A percentile compares a stretch with the other conserved stretches of the same genome.
Conservation (phyloP, 306 rosid genomes). For the Fragaria ananassa region DNA sequence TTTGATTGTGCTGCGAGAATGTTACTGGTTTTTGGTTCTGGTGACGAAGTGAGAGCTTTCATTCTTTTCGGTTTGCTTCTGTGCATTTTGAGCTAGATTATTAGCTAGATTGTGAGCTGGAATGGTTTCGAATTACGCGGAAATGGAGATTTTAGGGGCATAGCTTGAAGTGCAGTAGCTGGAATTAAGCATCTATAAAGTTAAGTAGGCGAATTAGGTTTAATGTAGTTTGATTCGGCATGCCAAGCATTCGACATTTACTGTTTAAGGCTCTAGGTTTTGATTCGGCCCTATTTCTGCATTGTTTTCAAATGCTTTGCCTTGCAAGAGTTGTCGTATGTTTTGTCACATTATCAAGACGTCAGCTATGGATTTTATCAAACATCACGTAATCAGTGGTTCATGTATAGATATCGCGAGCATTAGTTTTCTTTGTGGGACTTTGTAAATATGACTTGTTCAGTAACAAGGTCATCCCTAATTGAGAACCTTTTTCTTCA, state of each 20-base stretch:
- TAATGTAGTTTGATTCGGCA: not conserved
- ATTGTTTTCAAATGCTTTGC: not conserved
- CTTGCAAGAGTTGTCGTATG: not conserved
- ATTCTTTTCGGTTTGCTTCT: not conserved
- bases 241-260: not conserved
- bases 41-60: not conserved
- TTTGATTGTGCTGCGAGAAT: not conserved
- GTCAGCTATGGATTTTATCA: not conserved
- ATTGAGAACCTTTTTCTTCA: not conserved
- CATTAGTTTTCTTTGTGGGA: not conserved
- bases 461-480: not conserved
- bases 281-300: not conserved
- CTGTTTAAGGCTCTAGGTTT: not conserved
- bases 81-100: conserved; percentile 6
- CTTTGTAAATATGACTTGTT: not conserved
- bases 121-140: not conserved
- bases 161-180: not conserved
- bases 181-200: not conserved
- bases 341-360: not conserved
- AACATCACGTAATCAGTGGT: not conserved
- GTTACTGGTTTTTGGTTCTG: not conserved
- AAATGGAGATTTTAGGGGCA: not conserved
- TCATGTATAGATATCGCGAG: not conserved
- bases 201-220: not conserved
- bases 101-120: not conserved